These are phyloP conservation scores for Xylaria longipes DNA, from an alignment of 495 filamentous ascomycete species.

Conservation along the genomic window DNA sequence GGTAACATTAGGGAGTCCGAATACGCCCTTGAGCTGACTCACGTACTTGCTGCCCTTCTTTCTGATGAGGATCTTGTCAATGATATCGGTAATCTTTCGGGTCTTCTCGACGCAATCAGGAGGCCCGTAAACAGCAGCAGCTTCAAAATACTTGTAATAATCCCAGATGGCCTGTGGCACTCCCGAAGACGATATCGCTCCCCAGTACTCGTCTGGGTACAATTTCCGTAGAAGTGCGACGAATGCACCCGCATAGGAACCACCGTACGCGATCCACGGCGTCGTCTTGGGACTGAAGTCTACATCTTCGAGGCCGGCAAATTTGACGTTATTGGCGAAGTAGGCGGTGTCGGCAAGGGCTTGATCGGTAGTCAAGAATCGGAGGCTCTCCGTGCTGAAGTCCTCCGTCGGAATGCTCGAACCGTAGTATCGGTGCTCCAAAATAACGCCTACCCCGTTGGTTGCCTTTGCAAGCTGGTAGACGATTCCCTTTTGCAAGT, in stretches of 20 bases:
- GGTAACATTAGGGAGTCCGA: slow-evolving; percentile 64
- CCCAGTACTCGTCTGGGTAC: slow-evolving; percentile 74
- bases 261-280: slow-evolving; percentile 75
- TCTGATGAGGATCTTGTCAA: slow-evolving; percentile 70
- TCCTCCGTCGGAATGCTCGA: slow-evolving; percentile 63
- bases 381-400: slow-evolving; percentile 67
- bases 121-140: slow-evolving; percentile 60
- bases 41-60: slow-evolving; percentile 53
- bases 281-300: slow-evolving; percentile 63
- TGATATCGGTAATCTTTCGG: slow-evolving; percentile 63
- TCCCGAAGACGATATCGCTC: slow-evolving; percentile 72
- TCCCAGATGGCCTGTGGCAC: slow-evolving; percentile 75
- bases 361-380: slow-evolving; percentile 79
- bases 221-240: slow-evolving; percentile 71
- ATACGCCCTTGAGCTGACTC: slow-evolving; percentile 61
- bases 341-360: slow-evolving; percentile 74
- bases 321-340: slow-evolving; percentile 71
- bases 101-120: slow-evolving; percentile 60
- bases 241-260: slow-evolving; percentile 76
- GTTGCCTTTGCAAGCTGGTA: slow-evolving; percentile 67
- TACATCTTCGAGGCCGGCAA: slow-evolving; percentile 66
- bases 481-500: slow-evolving; percentile 73
- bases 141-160: slow-evolving; percentile 75
- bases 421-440: slow-evolving; percentile 80
- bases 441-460: slow-evolving; percentile 71